A percentile compares a stretch with the other conserved stretches of the same genome.
These are phyloP conservation scores for Cryptosporidium ubiquitum DNA, from an alignment of 169 alveolate species.

Conservation along the genomic window DNA sequence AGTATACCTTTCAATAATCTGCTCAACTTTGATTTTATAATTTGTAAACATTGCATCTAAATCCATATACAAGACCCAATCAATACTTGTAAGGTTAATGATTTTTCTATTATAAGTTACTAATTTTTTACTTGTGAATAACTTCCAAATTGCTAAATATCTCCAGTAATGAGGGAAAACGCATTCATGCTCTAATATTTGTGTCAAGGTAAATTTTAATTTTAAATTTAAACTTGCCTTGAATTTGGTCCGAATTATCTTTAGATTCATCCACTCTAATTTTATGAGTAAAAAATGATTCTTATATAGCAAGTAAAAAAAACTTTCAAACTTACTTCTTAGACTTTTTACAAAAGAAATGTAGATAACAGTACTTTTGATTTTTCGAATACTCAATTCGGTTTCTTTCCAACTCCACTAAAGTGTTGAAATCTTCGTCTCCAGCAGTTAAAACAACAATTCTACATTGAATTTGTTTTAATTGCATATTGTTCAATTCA, in stretches of 20 bases:
- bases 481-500: background rate
- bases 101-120: background rate
- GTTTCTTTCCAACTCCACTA: conserved; percentile 31
- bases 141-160: conserved; percentile 73
- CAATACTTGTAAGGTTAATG: background rate
- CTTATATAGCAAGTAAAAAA: background rate
- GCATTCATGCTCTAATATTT: conserved; percentile 6
- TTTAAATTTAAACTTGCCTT: conserved; percentile 23
- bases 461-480: background rate
- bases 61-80: conserved; percentile 75
- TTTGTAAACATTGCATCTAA: conserved; percentile 75
- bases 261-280: background rate
- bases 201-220: too few relatives aligned
- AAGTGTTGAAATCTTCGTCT: conserved; percentile 47
- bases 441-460: conserved; percentile 71
- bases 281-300: background rate
- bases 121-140: conserved; percentile 31
- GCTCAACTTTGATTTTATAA: conserved; percentile 44
- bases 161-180: conserved; percentile 73
- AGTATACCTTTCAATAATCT: conserved; percentile 39
- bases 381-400: conserved; percentile 44
- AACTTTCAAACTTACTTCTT: conserved; percentile 1
- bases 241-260: background rate
- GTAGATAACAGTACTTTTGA: conserved; percentile 62
- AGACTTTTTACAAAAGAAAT: conserved; percentile 32